Base-by-base conservation (phyloP, 2,329 filamentous ascomycete species). In the Aspergillus glaucus region DNA sequence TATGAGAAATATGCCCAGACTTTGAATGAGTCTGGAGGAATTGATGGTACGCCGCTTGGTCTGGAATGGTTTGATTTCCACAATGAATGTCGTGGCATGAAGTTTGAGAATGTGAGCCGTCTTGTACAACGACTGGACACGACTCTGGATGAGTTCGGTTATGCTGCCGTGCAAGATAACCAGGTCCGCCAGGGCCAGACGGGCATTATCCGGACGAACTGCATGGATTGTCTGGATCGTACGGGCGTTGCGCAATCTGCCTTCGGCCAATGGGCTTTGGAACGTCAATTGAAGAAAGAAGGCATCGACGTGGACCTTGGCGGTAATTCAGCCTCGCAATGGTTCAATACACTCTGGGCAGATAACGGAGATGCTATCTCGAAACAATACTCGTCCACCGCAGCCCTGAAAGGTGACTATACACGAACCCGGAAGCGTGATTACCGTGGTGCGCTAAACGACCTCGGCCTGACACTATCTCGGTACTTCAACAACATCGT, bases 31-130 rank as follows among this genome's bases (percentile, higher is more conserved):
- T 75, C 79, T 39, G 75, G 75, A 6, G 74, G 76, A 4, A 65
- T 76, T 17, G 75, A 81, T 50, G 75, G 72, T 10, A 64, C 62
- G 9, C 65, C 74, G 8, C 70, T 93, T 10, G 78, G 75, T 0
- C 94, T 95, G 61, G 88, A 95, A 63, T 98, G 93, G 93, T 98
- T 97, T 60, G 93, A 98, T 63, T 98, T 98, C 61, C 93, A 97
- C 66, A 79, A 83, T 15, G 87, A 87, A 24, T 97, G 93, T 62
- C 85, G 89, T 14, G 93, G 93, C 0, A 96, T 98, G 92, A 94
- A 89, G 58, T 98, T 97, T 62, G 92, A 97, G 62, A 97, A 97
- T 50, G 91, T 97, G 10, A 86, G 84, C 49, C 75, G 85, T 24
- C 78, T 98, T 1, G 77, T 98, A 46, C 79, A 88, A 43, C 82